Conservation (phyloP, 1,284 basidiomycete species). For the Sanghuangporus sanghuang region DNA sequence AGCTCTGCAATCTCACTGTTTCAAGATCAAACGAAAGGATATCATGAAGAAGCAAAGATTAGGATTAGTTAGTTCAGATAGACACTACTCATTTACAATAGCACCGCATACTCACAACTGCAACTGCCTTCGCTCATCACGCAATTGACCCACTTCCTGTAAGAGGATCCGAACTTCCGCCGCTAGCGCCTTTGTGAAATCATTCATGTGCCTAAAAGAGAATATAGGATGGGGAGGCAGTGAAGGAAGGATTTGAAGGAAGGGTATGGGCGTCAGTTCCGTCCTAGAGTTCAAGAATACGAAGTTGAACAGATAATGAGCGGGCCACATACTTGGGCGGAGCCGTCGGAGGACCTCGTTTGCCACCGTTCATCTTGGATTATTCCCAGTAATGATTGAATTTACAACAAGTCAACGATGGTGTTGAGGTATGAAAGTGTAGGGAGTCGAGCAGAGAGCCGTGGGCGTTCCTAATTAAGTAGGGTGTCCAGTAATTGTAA, state of each 20-base stretch:
- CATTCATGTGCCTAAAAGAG: constrained; percentile 52
- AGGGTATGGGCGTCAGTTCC: background rate
- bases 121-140: constrained; percentile 64
- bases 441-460: too few species aligned
- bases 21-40: background rate
- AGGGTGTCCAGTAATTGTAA: too few species aligned
- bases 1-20: constrained; percentile 68
- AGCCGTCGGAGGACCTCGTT: constrained; percentile 4
- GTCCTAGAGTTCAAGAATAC: background rate
- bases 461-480: too few species aligned
- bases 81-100: too few species aligned
- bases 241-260: background rate
- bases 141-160: constrained; percentile 67
- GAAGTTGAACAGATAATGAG: background rate
- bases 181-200: constrained; percentile 65
- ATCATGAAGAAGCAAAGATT: too few species aligned
- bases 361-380: constrained; percentile 1
- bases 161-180: constrained; percentile 54
- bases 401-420: too few species aligned
- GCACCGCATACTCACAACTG: constrained; percentile 49
- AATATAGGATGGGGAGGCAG: background rate
- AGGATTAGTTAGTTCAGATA: too few species aligned
- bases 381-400: too few species aligned
- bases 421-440: too few species aligned
- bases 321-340: constrained; percentile 6